Evolutionary conservation across 805 yeast genomes (phyloP).

Genomic region (Sugiyamaella lignohabitans): DNA sequence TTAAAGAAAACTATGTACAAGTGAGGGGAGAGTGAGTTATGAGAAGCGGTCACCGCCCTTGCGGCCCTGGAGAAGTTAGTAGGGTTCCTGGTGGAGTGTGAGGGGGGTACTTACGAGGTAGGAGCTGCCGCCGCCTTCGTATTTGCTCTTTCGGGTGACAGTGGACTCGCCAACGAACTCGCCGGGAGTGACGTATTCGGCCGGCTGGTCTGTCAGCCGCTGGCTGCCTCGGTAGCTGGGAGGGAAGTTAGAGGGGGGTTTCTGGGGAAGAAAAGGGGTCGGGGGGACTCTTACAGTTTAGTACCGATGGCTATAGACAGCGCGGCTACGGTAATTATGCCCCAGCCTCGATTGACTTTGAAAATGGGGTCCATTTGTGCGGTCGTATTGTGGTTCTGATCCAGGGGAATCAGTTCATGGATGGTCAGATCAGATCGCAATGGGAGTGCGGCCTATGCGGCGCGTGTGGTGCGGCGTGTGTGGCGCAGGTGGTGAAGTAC

Average conservation of each 20-base stretch:
- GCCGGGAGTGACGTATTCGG: constrained; percentile 26
- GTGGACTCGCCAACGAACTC: constrained; percentile 28
- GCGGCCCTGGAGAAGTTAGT: no score
- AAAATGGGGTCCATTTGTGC: constrained; percentile 3
- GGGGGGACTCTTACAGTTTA: constrained; percentile 22
- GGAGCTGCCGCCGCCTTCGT: constrained; percentile 35
- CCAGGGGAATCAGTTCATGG: no score
- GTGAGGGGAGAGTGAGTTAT: not conserved
- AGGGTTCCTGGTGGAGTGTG: no score
- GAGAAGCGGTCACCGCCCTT: constrained; percentile 19
- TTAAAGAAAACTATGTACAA: constrained; percentile 9
- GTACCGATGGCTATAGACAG: constrained; percentile 22
- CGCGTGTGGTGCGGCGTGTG: no score
- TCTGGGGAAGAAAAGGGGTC: constrained; percentile 4
- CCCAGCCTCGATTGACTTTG: constrained; percentile 31
- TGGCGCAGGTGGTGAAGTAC: no score
- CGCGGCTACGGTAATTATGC: constrained; percentile 25
- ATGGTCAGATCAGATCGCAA: no score
- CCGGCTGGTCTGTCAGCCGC: constrained; percentile 5
- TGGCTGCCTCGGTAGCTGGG: constrained; percentile 5
- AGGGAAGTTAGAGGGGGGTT: constrained; percentile 1
- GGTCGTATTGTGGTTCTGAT: no score
- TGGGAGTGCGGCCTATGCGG: no score
- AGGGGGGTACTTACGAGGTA: constrained; percentile 23
- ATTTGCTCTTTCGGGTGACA: constrained; percentile 29